These are phyloP conservation scores for Lasiosphaeria miniovina DNA, from an alignment of 495 filamentous ascomycete species.

Conservation along the genomic window DNA sequence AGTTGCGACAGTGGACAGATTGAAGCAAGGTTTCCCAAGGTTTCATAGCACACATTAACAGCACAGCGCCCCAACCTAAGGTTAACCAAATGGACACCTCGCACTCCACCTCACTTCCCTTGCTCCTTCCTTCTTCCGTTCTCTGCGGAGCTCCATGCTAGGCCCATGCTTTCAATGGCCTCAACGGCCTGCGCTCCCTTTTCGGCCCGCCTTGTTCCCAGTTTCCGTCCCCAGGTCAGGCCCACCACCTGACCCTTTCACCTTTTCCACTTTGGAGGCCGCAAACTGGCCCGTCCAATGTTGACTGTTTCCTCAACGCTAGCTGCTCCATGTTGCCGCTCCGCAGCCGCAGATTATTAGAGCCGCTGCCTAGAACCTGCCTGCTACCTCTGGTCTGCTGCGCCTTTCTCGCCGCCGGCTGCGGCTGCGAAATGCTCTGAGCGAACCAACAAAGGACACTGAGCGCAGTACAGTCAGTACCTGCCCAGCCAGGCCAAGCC, in stretches of 20 bases:
- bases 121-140: too few species aligned
- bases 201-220: not conserved
- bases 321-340: not conserved
- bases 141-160: too few species aligned
- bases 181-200: not conserved
- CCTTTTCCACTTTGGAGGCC: not conserved
- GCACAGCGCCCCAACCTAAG: too few species aligned
- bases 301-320: not conserved
- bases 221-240: not conserved
- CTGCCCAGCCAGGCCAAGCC: not conserved
- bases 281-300: not conserved
- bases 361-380: not conserved
- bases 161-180: not conserved
- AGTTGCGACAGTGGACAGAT: too few species aligned
- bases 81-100: too few species aligned
- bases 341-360: not conserved
- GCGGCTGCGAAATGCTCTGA: not conserved
- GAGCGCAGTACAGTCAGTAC: not conserved
- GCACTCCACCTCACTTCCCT: too few species aligned
- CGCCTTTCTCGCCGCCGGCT: not conserved
- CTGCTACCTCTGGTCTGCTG: not conserved
- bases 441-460: not conserved
- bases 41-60: too few species aligned
- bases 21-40: too few species aligned
- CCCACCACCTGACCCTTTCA: not conserved